Conservation (phyloP, 1,284 basidiomycete genomes). For the Xerocomus nothofagi region DNA sequence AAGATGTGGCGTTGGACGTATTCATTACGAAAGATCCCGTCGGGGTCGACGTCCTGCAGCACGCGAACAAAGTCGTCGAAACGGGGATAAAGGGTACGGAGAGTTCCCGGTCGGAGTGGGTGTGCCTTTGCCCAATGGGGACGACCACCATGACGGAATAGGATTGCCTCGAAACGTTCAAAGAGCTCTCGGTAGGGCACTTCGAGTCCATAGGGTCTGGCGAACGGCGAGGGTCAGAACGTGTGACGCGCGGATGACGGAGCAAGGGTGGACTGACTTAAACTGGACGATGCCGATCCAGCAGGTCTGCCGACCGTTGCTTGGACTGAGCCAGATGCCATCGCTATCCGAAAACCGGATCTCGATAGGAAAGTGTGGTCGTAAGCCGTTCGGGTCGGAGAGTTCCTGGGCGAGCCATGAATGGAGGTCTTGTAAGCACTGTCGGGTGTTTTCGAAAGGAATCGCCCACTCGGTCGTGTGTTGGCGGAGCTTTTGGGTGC, state of each 20-base stretch:
- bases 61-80: slow-evolving; percentile 81
- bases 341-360: slow-evolving; percentile 88
- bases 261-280: slow-evolving; percentile 61
- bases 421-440: slow-evolving; percentile 74
- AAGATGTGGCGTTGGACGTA: slow-evolving; percentile 77
- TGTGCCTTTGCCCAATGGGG: slow-evolving; percentile 99
- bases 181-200: slow-evolving; percentile 89
- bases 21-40: slow-evolving; percentile 78
- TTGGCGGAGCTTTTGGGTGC: slow-evolving; percentile 63
- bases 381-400: slow-evolving; percentile 66
- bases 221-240: slow-evolving; percentile 4
- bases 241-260: slow-evolving; percentile 3
- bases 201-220: slow-evolving; percentile 85
- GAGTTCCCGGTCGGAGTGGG: slow-evolving; percentile 62
- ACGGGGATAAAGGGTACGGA: slow-evolving; percentile 76
- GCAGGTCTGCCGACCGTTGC: slow-evolving; percentile 76
- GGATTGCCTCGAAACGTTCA: slow-evolving; percentile 74
- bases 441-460: slow-evolving; percentile 62
- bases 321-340: slow-evolving; percentile 93
- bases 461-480: slow-evolving; percentile 94
- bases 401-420: slow-evolving; percentile 76
- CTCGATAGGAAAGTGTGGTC: slow-evolving; percentile 93
- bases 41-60: slow-evolving; percentile 75
- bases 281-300: slow-evolving; percentile 98
- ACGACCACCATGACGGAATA: slow-evolving; percentile 74